phyloP scores from a whole-genome alignment of 106 monocot species.

The Acorus calamus region DNA sequence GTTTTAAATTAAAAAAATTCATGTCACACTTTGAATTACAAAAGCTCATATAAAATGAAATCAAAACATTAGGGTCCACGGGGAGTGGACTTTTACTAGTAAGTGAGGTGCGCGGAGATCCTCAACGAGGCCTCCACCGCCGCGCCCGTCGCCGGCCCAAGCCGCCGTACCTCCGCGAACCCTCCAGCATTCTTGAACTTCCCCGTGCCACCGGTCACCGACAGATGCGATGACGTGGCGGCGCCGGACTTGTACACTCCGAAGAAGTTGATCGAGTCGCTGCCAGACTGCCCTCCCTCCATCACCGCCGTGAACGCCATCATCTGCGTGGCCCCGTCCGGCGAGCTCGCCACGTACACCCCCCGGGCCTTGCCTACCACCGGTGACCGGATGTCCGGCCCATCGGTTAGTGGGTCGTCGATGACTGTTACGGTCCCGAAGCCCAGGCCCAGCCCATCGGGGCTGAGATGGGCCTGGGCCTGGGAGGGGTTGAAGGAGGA shows the following conservation, averaged over 20 bases:
- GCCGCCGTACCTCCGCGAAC: slow-evolving; percentile 27
- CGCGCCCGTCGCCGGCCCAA: slow-evolving; percentile 16
- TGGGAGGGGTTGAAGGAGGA: slow-evolving; percentile 9
- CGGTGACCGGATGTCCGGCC: slow-evolving; percentile 22
- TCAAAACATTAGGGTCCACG: no score
- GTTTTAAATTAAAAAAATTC: no score
- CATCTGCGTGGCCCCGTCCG: slow-evolving; percentile 26
- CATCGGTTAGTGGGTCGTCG: slow-evolving; percentile 17
- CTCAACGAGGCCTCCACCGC: slow-evolving; percentile 20
- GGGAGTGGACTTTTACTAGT: no score
- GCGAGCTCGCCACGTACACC: slow-evolving; percentile 21
- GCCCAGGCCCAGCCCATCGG: slow-evolving; percentile 27
- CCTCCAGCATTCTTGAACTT: slow-evolving; percentile 30
- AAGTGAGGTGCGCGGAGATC: slow-evolving; percentile 19
- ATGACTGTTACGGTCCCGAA: slow-evolving; percentile 30
- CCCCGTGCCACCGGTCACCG: slow-evolving; percentile 29
- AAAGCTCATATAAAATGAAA: no score
- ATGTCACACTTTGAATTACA: no score
- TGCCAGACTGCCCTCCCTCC: slow-evolving; percentile 27
- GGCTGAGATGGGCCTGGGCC: slow-evolving; percentile 25
- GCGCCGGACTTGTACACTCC: slow-evolving; percentile 24
- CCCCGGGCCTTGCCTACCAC: slow-evolving; percentile 21
- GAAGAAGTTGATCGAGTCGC: slow-evolving; percentile 30
- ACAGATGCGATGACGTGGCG: slow-evolving; percentile 10
- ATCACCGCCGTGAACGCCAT: slow-evolving; percentile 27